Evolutionary conservation across 176 grass and related monocot genomes (phyloP), one percentile per base, ranked within the genome.

Genomic region (Triticum urartu): DNA sequence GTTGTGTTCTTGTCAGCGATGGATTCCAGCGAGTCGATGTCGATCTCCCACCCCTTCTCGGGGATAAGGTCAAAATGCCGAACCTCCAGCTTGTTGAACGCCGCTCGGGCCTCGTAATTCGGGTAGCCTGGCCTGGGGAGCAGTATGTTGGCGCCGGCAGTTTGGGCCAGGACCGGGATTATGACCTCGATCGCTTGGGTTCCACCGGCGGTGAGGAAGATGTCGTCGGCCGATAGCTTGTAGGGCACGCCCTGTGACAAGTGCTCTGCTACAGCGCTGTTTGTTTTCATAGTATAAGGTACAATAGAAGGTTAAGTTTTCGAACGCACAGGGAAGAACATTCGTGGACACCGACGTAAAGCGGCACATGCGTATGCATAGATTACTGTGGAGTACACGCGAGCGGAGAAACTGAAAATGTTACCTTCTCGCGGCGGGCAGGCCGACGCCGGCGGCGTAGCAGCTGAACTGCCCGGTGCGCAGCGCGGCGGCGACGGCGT

Each of bases 201-300:
- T 58, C 93, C 88, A 26, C 93, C 90, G 0, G 59, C 82, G 0
- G 93, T 94, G 35, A 94, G 85, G 93, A 92, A 94, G 77, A 94
- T 73, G 21, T 94, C 88, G 4, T 90, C 90, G 0, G 74, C 4
- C 1, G 88, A 84, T 1, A 92, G 64, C 21, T 88, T 38, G 42
- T 92, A 90, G 3, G 90, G 85, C 9, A 94, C 83, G 39, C 90
- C 90, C 0, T 36, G 75, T 0, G 93, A 94, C 61, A 94, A 47
- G 38, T 90, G 81, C 4, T 92, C 76, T 0, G 90, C 93, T 35
- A 92, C 14, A 60, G 90, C 85, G 8, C 93, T 94, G 3, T n/a
- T 45, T 33, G 1, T 20, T 62, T 50, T 69, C 28, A 30, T 30
- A 30, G 28, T 3, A 11, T 8, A 84, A 59, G 5, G 3, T 20